Conservation (phyloP, 352 stramenopile genomes). For the Phytopythium helicoides region DNA sequence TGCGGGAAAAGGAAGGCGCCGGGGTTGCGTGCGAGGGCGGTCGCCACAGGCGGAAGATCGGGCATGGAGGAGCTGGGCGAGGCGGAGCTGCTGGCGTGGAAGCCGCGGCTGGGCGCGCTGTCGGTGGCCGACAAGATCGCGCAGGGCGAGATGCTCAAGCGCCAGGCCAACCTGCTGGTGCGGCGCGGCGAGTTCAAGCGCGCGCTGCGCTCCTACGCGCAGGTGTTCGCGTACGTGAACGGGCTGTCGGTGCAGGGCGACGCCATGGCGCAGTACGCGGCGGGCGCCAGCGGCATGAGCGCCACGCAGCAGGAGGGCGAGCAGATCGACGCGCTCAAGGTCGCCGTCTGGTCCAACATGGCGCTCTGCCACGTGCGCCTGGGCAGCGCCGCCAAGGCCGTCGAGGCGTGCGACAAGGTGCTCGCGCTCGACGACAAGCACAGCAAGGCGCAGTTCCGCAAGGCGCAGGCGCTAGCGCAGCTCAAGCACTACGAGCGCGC, state of each 20-base stretch:
- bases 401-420: conserved; percentile 74
- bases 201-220: conserved; percentile 60
- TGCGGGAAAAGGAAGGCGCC: too few species aligned
- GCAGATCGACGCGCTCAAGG: conserved; percentile 65
- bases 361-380: conserved; percentile 82
- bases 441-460: conserved; percentile 80
- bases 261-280: conserved; percentile 74
- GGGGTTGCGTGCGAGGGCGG: too few species aligned
- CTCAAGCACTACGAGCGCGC: conserved; percentile 56
- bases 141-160: conserved; percentile 71
- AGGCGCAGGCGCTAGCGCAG: conserved; percentile 69
- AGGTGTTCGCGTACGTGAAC: conserved; percentile 85
- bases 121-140: conserved; percentile 73
- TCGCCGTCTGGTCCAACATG: conserved; percentile 78
- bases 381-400: conserved; percentile 41
- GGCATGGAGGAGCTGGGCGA: conserved; percentile 24
- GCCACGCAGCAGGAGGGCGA: conserved; percentile 46
- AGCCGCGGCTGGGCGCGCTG: conserved; percentile 59
- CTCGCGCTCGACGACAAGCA: conserved; percentile 58
- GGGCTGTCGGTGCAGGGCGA: conserved; percentile 71
- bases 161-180: conserved; percentile 73
- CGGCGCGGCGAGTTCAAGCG: conserved; percentile 57
- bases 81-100: conserved; percentile 57
- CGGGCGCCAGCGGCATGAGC: conserved; percentile 39
- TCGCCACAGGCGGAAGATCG: too few species aligned